phyloP scores from a whole-genome alignment of 2,329 filamentous ascomycete species.

The Xylaria sp. region DNA sequence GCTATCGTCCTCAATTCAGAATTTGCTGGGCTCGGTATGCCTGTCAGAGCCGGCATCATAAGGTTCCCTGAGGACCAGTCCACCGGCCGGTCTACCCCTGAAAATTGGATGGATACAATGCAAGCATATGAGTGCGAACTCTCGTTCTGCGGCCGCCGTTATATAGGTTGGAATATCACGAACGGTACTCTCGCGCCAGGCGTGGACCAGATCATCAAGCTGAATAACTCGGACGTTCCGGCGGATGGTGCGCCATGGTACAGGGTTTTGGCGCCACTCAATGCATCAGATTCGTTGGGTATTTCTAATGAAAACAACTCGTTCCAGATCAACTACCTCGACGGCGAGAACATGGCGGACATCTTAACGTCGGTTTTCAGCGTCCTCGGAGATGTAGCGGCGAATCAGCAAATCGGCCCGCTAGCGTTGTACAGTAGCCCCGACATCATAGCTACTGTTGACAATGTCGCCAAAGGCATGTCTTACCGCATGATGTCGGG shows the following conservation, averaged over 20 bases:
- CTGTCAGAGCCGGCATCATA: conserved; percentile 18
- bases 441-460: conserved; percentile 20
- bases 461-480: conserved; percentile 28
- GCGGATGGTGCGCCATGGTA: background rate
- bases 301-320: conserved; percentile 21
- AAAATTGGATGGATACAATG: conserved; percentile 21
- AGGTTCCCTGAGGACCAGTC: conserved; percentile 15
- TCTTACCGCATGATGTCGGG: conserved; percentile 35
- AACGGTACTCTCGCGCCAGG: conserved; percentile 21
- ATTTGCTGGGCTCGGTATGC: conserved; percentile 26
- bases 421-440: conserved; percentile 24
- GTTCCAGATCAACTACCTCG: conserved; percentile 26
- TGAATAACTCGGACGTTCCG: conserved; percentile 29
- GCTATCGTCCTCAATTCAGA: background rate
- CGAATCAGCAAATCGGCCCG: conserved; percentile 18
- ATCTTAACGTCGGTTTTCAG: conserved; percentile 21
- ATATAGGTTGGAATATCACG: conserved; percentile 13
- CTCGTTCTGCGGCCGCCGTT: conserved; percentile 26
- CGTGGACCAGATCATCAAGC: conserved; percentile 26
- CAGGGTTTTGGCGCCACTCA: conserved; percentile 12
- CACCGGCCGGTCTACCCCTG: background rate
- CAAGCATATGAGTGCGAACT: conserved; percentile 29
- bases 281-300: conserved; percentile 20
- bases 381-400: background rate
- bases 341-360: conserved; percentile 27